A percentile compares a stretch with the other conserved stretches of the same genome.
These are phyloP conservation scores for Arachis monticola DNA, from an alignment of 331 rosid species.

Conservation along the genomic window DNA sequence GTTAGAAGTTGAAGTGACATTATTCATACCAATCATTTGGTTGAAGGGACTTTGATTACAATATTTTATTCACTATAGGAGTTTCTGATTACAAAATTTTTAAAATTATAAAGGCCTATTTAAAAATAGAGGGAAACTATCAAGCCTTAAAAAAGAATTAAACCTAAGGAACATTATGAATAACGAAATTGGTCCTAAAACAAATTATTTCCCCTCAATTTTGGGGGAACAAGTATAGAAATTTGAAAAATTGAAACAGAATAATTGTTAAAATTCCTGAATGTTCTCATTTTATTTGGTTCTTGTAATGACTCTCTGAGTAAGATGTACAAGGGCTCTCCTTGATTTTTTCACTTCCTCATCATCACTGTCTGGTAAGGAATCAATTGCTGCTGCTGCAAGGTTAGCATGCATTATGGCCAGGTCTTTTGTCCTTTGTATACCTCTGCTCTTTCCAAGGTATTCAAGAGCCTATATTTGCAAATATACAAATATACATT, in stretches of 20 bases:
- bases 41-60: no score
- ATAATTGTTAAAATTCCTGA: conserved; percentile 17
- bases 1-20: no score
- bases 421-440: conserved; percentile 77
- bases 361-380: conserved; percentile 66
- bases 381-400: conserved; percentile 84
- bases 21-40: no score
- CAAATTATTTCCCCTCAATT: conserved; percentile 25
- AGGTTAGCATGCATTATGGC: conserved; percentile 79
- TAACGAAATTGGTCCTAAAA: conserved; percentile 25
- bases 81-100: no score
- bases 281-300: conserved; percentile 47
- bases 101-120: no score
- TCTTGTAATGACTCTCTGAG: conserved; percentile 74
- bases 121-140: no score
- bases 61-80: no score
- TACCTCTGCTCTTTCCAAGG: conserved; percentile 75
- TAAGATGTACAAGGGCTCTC: conserved; percentile 72
- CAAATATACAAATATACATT: background rate
- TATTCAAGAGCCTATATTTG: conserved; percentile 57
- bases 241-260: conserved; percentile 30
- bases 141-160: background rate
- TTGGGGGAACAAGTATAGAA: conserved; percentile 20
- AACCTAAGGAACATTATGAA: conserved; percentile 28
- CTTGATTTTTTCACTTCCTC: conserved; percentile 75